Percentiles rank a stretch among this genome's conserved stretches.
Conservation (phyloP, 2,329 filamentous ascomycete species). For the Fusarium illudens region DNA sequence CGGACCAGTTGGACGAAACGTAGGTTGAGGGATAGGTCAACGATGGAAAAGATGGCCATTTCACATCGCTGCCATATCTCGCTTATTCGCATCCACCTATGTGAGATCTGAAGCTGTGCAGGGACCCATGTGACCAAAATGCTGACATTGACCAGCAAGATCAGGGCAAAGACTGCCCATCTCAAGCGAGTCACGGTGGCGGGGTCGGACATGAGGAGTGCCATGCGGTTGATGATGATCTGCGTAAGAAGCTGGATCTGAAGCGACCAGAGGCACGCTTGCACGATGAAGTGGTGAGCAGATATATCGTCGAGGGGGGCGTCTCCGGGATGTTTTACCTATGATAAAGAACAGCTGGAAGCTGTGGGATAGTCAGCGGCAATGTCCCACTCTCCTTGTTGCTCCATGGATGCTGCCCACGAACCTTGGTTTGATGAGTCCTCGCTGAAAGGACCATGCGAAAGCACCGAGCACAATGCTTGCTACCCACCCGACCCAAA, state of each 20-base stretch:
- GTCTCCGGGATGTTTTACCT: not conserved
- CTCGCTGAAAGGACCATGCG: not conserved
- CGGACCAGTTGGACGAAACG: not conserved
- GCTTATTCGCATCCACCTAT: not conserved
- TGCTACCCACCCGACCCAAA: not conserved
- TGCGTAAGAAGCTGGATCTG: not conserved
- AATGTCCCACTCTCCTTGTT: not conserved
- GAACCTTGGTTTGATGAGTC: not conserved
- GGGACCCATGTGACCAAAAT: not conserved
- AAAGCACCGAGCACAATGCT: not conserved
- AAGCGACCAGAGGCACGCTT: not conserved
- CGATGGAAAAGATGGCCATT: not conserved
- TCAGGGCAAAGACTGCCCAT: not conserved
- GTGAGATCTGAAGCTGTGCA: not conserved
- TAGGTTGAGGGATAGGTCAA: not conserved
- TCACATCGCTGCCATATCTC: not conserved
- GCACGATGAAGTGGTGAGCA: not conserved
- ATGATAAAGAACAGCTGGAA: not conserved
- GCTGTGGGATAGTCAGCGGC: not conserved
- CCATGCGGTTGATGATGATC: not conserved
- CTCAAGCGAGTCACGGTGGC: not conserved
- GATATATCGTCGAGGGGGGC: not conserved
- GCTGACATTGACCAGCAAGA: not conserved
- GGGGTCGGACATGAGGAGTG: not conserved
- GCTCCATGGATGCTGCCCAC: not conserved